These are phyloP conservation scores for Brassica balearica DNA, from an alignment of 441 rosid species.

Conservation along the genomic window DNA sequence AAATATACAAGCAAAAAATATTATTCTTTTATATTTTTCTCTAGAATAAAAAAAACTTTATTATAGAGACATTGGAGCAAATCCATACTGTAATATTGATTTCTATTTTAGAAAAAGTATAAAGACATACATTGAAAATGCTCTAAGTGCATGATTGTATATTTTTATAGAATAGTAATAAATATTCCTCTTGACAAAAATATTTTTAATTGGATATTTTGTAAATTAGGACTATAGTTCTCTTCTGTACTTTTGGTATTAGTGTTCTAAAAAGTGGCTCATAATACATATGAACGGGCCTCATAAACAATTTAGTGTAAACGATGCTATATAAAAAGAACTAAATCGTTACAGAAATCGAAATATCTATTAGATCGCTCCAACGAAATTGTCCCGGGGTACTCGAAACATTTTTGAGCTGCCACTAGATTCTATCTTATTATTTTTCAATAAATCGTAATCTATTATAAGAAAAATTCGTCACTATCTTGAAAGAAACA, in stretches of 20 bases:
- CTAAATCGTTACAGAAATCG: not conserved
- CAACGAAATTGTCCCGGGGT: not conserved
- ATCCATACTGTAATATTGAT: too few relatives aligned
- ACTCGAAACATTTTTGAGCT: not conserved
- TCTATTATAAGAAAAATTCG: constrained; percentile 1
- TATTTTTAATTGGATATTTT: too few relatives aligned
- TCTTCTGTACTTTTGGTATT: not conserved
- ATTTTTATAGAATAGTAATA: not conserved
- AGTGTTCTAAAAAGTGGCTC: not conserved
- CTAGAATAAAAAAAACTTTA: too few relatives aligned
- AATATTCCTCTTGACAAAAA: not conserved
- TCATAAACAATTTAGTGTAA: not conserved
- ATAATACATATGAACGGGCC: not conserved
- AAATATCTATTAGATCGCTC: not conserved
- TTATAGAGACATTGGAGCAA: too few relatives aligned
- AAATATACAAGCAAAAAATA: too few relatives aligned
- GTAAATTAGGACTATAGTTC: not conserved
- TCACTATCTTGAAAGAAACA: not conserved
- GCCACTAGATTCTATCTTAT: not conserved
- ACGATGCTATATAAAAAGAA: not conserved
- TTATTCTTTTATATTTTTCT: too few relatives aligned
- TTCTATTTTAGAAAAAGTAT: too few relatives aligned
- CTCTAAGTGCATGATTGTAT: too few relatives aligned
- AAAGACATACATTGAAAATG: too few relatives aligned
- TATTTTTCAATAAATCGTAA: not conserved